These are phyloP conservation scores for Paramyrothecium roridum DNA, from an alignment of 2,329 filamentous ascomycete genomes.

Conservation along the genomic window DNA sequence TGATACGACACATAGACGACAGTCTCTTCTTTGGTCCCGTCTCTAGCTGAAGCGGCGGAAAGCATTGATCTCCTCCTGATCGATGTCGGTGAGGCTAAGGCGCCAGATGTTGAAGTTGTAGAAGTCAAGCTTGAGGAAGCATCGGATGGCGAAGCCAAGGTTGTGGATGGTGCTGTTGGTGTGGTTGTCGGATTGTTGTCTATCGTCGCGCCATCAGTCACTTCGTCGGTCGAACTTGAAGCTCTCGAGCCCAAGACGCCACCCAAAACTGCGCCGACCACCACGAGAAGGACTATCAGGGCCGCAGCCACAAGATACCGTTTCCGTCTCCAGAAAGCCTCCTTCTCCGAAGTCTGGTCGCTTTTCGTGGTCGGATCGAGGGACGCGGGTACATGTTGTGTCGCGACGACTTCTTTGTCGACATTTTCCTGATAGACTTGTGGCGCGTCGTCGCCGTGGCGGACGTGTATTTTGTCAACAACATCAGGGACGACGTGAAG, in stretches of 20 bases:
- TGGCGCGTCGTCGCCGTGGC: neutral
- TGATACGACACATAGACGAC: neutral
- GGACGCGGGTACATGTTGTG: neutral
- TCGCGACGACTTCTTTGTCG: neutral
- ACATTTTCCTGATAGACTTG: neutral
- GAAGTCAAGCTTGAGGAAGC: neutral
- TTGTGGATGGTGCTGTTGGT: neutral
- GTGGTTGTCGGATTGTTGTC: neutral
- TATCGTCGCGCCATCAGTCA: neutral
- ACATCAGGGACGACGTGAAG: neutral
- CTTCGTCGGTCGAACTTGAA: neutral
- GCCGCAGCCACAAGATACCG: neutral
- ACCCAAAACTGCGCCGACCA: neutral
- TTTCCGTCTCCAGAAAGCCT: neutral
- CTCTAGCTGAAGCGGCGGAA: neutral
- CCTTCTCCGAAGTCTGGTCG: neutral
- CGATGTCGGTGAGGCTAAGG: neutral
- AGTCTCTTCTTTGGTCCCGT: neutral
- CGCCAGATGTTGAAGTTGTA: neutral
- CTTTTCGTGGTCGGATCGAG: too few species aligned
- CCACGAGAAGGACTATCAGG: neutral
- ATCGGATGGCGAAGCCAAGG: neutral
- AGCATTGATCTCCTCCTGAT: neutral
- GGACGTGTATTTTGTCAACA: neutral
- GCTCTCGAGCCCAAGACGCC: neutral